Percentiles rank a stretch among this genome's conserved stretches.
Evolutionary conservation across 106 monocot species (phyloP).

Genomic region (Chionographis japonica): DNA sequence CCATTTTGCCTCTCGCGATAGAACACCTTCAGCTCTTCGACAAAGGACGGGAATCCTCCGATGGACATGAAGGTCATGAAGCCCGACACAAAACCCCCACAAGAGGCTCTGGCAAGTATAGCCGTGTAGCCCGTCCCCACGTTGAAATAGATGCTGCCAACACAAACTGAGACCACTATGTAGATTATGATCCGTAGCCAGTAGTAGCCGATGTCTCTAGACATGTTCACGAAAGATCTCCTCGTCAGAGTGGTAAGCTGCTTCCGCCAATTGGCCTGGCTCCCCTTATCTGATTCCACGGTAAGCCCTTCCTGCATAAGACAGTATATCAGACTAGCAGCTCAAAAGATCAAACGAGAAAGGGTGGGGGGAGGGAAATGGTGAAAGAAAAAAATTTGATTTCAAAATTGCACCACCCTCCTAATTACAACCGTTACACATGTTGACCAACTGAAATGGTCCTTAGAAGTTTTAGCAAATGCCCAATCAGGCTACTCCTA

Average conservation of each 20-base stretch:
- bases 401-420: too few relatives aligned
- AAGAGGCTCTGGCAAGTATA: conserved; percentile 68
- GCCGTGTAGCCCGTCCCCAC: conserved; percentile 76
- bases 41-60: conserved; percentile 87
- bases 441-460: too few relatives aligned
- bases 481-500: too few relatives aligned
- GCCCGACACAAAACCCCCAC: conserved; percentile 72
- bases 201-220: conserved; percentile 82
- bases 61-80: conserved; percentile 99
- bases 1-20: conserved; percentile 68
- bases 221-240: conserved; percentile 83
- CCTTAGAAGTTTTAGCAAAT: too few relatives aligned
- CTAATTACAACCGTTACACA: too few relatives aligned
- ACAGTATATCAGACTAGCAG: too few relatives aligned
- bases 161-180: conserved; percentile 59
- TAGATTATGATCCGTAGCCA: conserved; percentile 70
- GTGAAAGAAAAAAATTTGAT: not conserved
- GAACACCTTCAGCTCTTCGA: conserved; percentile 91
- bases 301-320: conserved; percentile 40
- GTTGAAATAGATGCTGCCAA: conserved; percentile 72
- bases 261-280: conserved; percentile 64
- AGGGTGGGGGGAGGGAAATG: too few relatives aligned
- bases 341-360: too few relatives aligned
- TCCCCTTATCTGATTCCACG: conserved; percentile 35
- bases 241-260: conserved; percentile 65